Conservation (phyloP, 2,329 filamentous ascomycete genomes). For the Pseudopithomyces chartarum region DNA sequence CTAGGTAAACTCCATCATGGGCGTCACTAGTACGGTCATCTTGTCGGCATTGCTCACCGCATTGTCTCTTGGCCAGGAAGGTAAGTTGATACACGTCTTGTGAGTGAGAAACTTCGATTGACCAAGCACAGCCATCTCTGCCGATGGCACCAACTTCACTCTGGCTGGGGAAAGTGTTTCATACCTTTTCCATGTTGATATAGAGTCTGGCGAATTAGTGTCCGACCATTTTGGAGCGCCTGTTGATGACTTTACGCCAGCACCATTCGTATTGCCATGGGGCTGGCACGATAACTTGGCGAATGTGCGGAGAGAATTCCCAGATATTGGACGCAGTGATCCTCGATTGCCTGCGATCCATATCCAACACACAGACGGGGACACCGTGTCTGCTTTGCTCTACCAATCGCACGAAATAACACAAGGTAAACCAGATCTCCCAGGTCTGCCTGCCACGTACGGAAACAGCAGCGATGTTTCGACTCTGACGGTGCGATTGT, state of each 20-base stretch:
- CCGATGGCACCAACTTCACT: slow-evolving; percentile 61
- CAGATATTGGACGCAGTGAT: slow-evolving; percentile 67
- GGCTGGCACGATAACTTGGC: slow-evolving; percentile 62
- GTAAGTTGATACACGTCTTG: slow-evolving; percentile 9
- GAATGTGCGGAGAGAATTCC: slow-evolving; percentile 65
- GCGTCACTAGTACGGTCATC: neutral
- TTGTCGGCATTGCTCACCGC: slow-evolving; percentile 20
- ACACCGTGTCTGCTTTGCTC: slow-evolving; percentile 63
- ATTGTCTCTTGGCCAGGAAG: slow-evolving; percentile 21
- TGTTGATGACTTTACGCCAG: slow-evolving; percentile 57
- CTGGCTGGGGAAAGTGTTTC: slow-evolving; percentile 62
- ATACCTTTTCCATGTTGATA: slow-evolving; percentile 68
- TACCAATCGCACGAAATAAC: slow-evolving; percentile 63
- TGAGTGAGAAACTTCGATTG: neutral
- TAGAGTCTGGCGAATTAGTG: slow-evolving; percentile 60
- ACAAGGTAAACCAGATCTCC: slow-evolving; percentile 61
- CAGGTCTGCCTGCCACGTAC: slow-evolving; percentile 64
- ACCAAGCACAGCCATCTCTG: slow-evolving; percentile 54
- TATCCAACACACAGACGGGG: slow-evolving; percentile 63
- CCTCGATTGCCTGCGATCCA: slow-evolving; percentile 66
- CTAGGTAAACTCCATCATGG: neutral
- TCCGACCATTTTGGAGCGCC: slow-evolving; percentile 66
- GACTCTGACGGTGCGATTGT: slow-evolving; percentile 62
- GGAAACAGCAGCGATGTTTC: slow-evolving; percentile 61
- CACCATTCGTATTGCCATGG: slow-evolving; percentile 43